Conservation (phyloP, 208 protist species). For the Acanthamoeba triangularis region DNA sequence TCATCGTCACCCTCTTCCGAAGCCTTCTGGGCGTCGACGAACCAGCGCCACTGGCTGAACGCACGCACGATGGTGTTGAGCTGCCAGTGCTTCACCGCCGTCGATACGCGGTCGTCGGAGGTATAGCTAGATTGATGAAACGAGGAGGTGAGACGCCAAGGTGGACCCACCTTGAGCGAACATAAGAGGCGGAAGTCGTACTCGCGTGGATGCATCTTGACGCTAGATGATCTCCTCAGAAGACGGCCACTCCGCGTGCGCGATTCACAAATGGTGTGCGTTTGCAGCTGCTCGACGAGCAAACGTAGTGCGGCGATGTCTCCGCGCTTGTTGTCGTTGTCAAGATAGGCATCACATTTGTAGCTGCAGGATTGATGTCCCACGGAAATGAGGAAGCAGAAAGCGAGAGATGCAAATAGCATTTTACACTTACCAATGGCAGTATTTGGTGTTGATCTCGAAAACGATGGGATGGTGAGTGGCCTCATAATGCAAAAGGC, state of each 20-base stretch:
- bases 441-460: conserved; percentile 69
- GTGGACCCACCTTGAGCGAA: neutral
- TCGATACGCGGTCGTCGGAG: conserved; percentile 59
- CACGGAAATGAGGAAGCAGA: neutral
- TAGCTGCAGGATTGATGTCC: neutral
- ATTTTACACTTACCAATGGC: neutral
- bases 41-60: conserved; percentile 53
- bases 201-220: conserved; percentile 24
- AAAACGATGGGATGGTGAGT: conserved; percentile 59
- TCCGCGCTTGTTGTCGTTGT: conserved; percentile 67
- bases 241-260: conserved; percentile 50
- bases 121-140: neutral
- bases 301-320: conserved; percentile 20
- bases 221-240: neutral
- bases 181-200: neutral
- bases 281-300: conserved; percentile 54
- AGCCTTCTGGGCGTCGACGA: conserved; percentile 29
- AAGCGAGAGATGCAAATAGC: neutral
- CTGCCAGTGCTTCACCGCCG: conserved; percentile 64
- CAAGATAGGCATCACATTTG: conserved; percentile 59
- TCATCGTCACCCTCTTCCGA: neutral
- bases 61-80: conserved; percentile 28
- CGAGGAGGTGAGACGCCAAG: neutral
- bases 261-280: conserved; percentile 73
- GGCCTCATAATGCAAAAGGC: neutral